A percentile compares a stretch with the other conserved stretches of the same genome.
Conservation (phyloP, 257 asterid genomes). For the Salvia hispanica region DNA sequence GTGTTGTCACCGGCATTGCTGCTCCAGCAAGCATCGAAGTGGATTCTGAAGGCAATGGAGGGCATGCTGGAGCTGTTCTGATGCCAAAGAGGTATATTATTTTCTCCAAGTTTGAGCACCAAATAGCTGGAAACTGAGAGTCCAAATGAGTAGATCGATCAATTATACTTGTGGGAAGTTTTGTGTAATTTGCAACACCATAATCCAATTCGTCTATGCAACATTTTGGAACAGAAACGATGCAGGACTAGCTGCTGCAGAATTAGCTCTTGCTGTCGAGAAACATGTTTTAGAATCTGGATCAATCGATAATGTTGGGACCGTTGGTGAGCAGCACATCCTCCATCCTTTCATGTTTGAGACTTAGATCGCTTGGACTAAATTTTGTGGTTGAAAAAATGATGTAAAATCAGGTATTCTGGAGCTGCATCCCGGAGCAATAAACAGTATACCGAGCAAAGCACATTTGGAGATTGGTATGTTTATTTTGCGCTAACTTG, state of each 20-base stretch:
- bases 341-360: too few relatives aligned
- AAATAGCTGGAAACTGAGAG: not conserved
- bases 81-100: conserved; percentile 72
- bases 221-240: conserved; percentile 66
- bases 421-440: too few relatives aligned
- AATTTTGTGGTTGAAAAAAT: too few relatives aligned
- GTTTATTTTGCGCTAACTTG: not conserved
- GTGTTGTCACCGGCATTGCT: conserved; percentile 94
- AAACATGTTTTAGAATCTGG: conserved; percentile 88
- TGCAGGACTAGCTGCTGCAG: conserved; percentile 98
- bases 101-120: not conserved
- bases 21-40: conserved; percentile 98
- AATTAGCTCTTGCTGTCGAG: conserved; percentile 88
- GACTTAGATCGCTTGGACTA: too few relatives aligned
- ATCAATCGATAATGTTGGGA: conserved; percentile 94
- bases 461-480: conserved; percentile 90
- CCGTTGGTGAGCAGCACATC: too few relatives aligned
- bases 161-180: conserved; percentile 1
- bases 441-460: conserved; percentile 97
- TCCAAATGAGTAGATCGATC: not conserved
- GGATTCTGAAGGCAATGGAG: conserved; percentile 91
- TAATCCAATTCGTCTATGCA: conserved; percentile 23
- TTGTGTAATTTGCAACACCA: not conserved
- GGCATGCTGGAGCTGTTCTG: conserved; percentile 96
- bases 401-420: too few relatives aligned